A percentile compares a stretch with the other conserved stretches of the same genome.
These are phyloP conservation scores for Fraxinus platypoda DNA, from an alignment of 305 asterid species.

Conservation along the genomic window DNA sequence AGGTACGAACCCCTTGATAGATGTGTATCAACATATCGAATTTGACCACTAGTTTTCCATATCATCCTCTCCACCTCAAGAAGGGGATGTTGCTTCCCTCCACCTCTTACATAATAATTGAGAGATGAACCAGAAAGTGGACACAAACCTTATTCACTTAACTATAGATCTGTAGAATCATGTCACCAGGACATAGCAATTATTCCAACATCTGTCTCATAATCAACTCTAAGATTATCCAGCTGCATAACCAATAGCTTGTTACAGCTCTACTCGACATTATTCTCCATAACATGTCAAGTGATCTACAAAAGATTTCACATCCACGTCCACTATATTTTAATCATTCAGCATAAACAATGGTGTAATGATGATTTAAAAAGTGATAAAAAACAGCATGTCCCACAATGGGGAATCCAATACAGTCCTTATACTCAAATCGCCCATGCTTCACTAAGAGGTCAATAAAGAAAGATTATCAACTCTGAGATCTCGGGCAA, in stretches of 20 bases:
- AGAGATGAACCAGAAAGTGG: neutral
- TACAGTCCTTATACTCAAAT: neutral
- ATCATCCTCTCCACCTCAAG: neutral
- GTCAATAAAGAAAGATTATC: neutral
- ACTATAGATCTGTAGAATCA: neutral
- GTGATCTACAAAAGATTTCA: slow-evolving; percentile 9
- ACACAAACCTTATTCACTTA: neutral
- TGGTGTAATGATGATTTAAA: neutral
- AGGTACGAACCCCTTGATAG: neutral
- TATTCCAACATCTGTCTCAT: neutral
- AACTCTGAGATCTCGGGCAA: slow-evolving; percentile 18
- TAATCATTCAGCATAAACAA: neutral
- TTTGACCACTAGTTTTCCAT: slow-evolving; percentile 22
- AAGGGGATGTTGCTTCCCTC: neutral
- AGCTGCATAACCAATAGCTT: neutral
- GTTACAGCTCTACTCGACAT: neutral
- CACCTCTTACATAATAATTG: neutral
- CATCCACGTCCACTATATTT: neutral
- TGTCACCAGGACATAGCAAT: neutral
- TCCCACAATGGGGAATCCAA: neutral
- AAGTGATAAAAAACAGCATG: neutral
- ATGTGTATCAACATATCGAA: neutral
- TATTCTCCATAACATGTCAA: neutral
- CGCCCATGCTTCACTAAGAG: slow-evolving; percentile 15
- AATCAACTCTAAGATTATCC: neutral